Conservation (phyloP, 257 asterid genomes). For the Euphrasia confusa region DNA sequence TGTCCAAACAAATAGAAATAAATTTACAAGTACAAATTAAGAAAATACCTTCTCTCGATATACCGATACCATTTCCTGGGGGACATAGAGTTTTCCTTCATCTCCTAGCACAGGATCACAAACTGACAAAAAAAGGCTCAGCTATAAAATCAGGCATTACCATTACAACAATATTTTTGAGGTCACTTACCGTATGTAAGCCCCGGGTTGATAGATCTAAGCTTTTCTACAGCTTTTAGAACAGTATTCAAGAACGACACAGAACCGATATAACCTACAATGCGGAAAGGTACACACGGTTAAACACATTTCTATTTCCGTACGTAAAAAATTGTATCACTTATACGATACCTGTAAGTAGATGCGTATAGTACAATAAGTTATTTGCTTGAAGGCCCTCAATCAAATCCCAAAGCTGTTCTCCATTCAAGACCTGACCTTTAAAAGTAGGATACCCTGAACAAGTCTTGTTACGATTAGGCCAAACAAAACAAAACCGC, state of each 20-base stretch:
- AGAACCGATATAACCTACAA: slow-evolving; percentile 94
- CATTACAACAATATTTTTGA: not conserved
- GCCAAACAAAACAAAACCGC: not conserved
- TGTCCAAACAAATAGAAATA: not conserved
- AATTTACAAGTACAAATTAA: slow-evolving; percentile 3
- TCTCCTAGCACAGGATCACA: slow-evolving; percentile 99
- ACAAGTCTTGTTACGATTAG: slow-evolving; percentile 27
- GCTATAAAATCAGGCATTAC: slow-evolving; percentile 8
- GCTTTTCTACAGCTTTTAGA: slow-evolving; percentile 74
- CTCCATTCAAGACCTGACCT: slow-evolving; percentile 97
- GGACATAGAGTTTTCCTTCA: slow-evolving; percentile 95
- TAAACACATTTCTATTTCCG: not conserved
- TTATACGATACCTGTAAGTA: slow-evolving; percentile 69
- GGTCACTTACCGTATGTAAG: slow-evolving; percentile 71
- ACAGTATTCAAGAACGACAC: slow-evolving; percentile 85
- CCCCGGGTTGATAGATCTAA: slow-evolving; percentile 88
- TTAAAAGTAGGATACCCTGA: slow-evolving; percentile 96
- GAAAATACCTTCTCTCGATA: slow-evolving; percentile 83
- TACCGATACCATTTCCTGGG: slow-evolving; percentile 83
- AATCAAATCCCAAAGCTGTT: slow-evolving; percentile 88
- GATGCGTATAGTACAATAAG: slow-evolving; percentile 82
- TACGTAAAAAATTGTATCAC: slow-evolving; percentile 10
- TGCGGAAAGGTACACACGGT: slow-evolving; percentile 13
- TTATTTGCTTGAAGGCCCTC: slow-evolving; percentile 92
- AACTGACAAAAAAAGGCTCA: slow-evolving; percentile 46